Evolutionary conservation across 371 early-diverging fungal species (phyloP), one percentile per base, ranked within the genome.

Genomic region (Mortierella polycephala): DNA sequence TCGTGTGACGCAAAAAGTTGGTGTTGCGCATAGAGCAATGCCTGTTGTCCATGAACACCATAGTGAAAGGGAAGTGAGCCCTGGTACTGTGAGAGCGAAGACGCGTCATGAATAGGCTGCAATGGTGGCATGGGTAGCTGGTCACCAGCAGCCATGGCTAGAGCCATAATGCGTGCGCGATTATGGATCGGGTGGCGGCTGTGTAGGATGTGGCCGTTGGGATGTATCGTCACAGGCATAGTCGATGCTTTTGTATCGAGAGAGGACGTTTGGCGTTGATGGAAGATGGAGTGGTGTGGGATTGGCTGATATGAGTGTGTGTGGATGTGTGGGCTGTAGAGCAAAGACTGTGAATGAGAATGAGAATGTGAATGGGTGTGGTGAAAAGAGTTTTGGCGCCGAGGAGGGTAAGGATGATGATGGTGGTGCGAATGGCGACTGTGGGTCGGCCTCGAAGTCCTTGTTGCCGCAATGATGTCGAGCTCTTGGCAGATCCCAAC

Each of bases 171-270:
- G 5, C 77, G 68, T 0, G 68, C 77, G 7, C 77, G 63, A 44
- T 76, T 76, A 55, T 71, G 77, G 62, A 76, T 76, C 0, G 71
- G 77, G 16, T 76, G 77, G 6, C 77, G 71, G 8, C 58, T 71
- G 23, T 76, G 71, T 0, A 76, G 52, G 60, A 76, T 71, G 16
- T 71, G 71, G 7, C 77, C 77, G 14, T 76, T 76, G 6, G 77
- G 71, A 44, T 76, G 77, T 37, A 67, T 67, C 1, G 67, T 44
- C 11, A 71, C 64, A 1, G 63, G 60, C 16, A 67, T 55, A n/a
- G 61, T 45, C 13, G 39, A n/a, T 12, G 41, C 1, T 37, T 61
- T n/a, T n/a, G n/a, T 51, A 13, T 50, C 57, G 41, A 39, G 8
- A 49, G 59, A 50, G 7, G 44, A 20, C 9, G 57, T 42, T 37